Conservation (phyloP, 2,329 filamentous ascomycete species). For the Myriangium duriaei region DNA sequence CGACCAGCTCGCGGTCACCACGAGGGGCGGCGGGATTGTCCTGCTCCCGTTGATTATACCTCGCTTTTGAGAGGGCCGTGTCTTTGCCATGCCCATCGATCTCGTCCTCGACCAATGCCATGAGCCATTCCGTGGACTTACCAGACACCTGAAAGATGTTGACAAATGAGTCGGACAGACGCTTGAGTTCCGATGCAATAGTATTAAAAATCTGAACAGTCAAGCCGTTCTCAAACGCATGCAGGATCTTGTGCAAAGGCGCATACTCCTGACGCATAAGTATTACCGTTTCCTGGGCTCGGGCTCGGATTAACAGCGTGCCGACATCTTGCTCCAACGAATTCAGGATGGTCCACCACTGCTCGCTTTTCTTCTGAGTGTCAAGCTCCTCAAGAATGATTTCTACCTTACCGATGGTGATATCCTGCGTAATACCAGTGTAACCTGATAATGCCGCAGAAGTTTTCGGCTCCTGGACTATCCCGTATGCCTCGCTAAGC, state of each 20-base stretch:
- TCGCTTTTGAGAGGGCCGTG: slow-evolving; percentile 51
- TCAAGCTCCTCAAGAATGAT: slow-evolving; percentile 69
- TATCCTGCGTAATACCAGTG: slow-evolving; percentile 35
- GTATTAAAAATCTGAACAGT: slow-evolving; percentile 74
- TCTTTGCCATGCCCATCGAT: slow-evolving; percentile 88
- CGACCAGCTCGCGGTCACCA: slow-evolving; percentile 55
- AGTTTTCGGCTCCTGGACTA: slow-evolving; percentile 19
- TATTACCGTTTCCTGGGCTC: slow-evolving; percentile 80
- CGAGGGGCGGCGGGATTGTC: slow-evolving; percentile 29
- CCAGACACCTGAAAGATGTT: slow-evolving; percentile 95
- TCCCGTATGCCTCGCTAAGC: slow-evolving; percentile 24
- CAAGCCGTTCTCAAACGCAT: slow-evolving; percentile 70
- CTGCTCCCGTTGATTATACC: slow-evolving; percentile 62
- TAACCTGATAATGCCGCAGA: slow-evolving; percentile 27
- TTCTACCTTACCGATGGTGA: slow-evolving; percentile 60
- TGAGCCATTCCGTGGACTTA: slow-evolving; percentile 75
- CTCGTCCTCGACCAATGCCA: slow-evolving; percentile 86
- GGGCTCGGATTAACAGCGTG: slow-evolving; percentile 71
- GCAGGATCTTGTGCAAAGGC: slow-evolving; percentile 67
- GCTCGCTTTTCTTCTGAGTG: slow-evolving; percentile 64
- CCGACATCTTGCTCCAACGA: slow-evolving; percentile 64
- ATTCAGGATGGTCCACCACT: slow-evolving; percentile 73
- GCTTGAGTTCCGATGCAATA: slow-evolving; percentile 63
- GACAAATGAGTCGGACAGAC: slow-evolving; percentile 72
- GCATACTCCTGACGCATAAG: slow-evolving; percentile 77